phyloP scores from a whole-genome alignment of 2,329 filamentous ascomycete species.

The Trichoderma lentiforme region DNA sequence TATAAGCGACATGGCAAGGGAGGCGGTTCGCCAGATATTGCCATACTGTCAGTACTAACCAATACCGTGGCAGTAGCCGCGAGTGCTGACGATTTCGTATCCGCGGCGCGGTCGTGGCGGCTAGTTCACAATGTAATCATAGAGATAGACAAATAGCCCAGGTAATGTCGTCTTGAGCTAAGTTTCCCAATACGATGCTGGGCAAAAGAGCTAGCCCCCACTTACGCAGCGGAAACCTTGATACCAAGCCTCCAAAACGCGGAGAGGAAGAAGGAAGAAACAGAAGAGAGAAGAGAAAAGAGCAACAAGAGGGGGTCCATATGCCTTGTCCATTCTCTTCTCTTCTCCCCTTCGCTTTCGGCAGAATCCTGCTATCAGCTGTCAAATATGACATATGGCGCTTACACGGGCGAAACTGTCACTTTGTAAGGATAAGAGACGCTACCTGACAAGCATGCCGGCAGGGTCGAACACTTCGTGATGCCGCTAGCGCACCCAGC shows the following conservation, averaged over 20 bases:
- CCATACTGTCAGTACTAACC: background rate
- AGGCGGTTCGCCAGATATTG: background rate
- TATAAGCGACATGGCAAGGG: background rate
- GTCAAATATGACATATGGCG: conserved; percentile 2
- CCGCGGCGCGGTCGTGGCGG: conserved; percentile 10
- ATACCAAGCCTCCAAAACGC: background rate
- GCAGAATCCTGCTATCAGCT: background rate
- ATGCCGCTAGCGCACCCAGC: background rate
- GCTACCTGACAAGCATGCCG: background rate
- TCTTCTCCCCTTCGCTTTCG: background rate
- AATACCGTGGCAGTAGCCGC: background rate
- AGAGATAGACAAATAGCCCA: background rate
- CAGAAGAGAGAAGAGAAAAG: background rate
- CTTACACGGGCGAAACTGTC: background rate
- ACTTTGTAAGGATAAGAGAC: background rate
- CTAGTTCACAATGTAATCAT: background rate
- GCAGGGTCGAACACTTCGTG: background rate
- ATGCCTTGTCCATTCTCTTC: background rate
- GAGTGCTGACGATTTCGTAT: background rate
- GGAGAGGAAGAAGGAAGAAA: background rate
- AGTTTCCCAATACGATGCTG: background rate
- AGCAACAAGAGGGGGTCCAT: background rate
- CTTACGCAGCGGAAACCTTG: background rate
- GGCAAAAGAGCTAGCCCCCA: background rate
- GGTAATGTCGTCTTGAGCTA: background rate